Evolutionary conservation across 192 early-diverging fungal genomes (phyloP), one percentile per base, ranked within the genome.

Genomic region (Gorgonomyces haynaldii): DNA sequence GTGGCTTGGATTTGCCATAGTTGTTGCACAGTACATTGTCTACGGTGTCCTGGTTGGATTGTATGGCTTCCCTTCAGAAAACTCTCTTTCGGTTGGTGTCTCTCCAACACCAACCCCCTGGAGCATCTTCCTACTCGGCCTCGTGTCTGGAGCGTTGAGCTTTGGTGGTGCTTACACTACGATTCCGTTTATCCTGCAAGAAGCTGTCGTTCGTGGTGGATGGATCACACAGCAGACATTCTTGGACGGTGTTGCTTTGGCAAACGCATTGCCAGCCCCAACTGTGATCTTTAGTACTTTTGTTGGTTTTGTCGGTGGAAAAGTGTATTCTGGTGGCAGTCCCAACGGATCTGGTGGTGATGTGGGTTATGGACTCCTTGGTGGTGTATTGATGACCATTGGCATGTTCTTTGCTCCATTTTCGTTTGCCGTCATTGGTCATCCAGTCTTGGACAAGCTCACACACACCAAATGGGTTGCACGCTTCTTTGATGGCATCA

Each of bases 121-220:
- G 0, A 61, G 57, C 29, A 50, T 77, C 29, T 58, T 63, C 26
- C 72, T 47, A 1, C 41, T 75, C n/a, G 72, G 72, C 8, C 21
- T 75, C 1, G 36, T 75, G 17, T 59, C 59, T 1, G 72, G 72
- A 1, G 46, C 49, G n/a, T 28, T 75, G 4, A 64, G 63, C 17
- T 75, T 75, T 46, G 72, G 72, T 28, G 72, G 72, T 9, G 72
- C 72, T 0, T 75, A 75, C 42, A 77, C 72, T 15, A 31, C 64
- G 15, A 77, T 75, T 17, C 72, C 72, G 10, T 73, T 75, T 37
- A 43, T 77, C 2, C 44, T 69, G 59, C 67, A 71, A 20, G 70
- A 73, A 50, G 70, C 70, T 20, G 66, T 69, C n/a, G 42, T 68
- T 25, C 42, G 74, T 9, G 70, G 70, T 1, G 56, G 56, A 2